Base-by-base conservation (phyloP, 192 early-diverging fungal species). In the Linnemannia hyalina region DNA sequence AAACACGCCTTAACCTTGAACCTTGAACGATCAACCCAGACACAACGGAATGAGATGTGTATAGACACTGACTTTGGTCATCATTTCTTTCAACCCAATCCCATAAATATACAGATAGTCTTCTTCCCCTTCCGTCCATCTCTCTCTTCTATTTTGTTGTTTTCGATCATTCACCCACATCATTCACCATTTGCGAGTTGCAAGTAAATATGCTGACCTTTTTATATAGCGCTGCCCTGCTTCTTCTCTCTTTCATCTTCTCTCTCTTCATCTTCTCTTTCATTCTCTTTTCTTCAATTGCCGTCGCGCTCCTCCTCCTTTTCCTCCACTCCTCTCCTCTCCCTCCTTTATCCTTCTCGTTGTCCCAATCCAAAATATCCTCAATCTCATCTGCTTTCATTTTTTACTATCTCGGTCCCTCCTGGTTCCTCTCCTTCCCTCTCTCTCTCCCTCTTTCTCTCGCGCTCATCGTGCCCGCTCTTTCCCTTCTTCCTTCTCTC, bases 291-390 rank as follows among this genome's bases (percentile, higher is more conserved):
- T 26, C 26, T 7, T n/a, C 29, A n/a, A 13, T 68, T 54, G 20
- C 47, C 76, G 11, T 69, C 38, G 23, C 40, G 35, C 77, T 32
- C 47, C n/a, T 72, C 35, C 52, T 79, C 68, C 69, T 18, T 70
- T 72, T 76, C 49, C 41, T 52, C 42, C 41, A 32, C 10, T 46
- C 42, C 10, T 60, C 23, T n/a, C 29, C 75, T 13, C 38, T 44
- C 2, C 42, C 55, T n/a, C 55, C 29, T 65, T 15, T 29, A 29
- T 65, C 60, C 1, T 65, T 65, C 29, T 29, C 60, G 49, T 52
- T 52, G 16, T 52, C 49, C 49, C 49, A 52, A 52, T 52, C 49
- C 49, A 52, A 52, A 52, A 52, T 41, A 15, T 49, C 71, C 22
- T 47, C 71, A 23, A 18, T 41, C 10, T 35, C 29, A 0, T 40